Evolutionary conservation across 208 protist species (phyloP), one percentile per base, ranked within the genome.

Genomic region (Acanthamoeba divionensis): DNA sequence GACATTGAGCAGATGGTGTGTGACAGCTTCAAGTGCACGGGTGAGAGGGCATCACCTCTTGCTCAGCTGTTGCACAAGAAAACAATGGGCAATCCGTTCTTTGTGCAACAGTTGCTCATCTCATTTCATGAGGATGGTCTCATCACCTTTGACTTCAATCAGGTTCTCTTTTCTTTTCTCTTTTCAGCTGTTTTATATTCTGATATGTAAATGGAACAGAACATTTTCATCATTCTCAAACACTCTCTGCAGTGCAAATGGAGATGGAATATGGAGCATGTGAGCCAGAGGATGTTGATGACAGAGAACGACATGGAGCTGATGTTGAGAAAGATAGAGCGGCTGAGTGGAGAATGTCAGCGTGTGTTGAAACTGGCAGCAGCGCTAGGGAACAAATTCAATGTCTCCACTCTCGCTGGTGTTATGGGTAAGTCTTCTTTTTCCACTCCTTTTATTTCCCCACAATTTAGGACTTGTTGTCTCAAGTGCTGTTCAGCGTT

Each of bases 61-160:
- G 80, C 80, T 9, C 2, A 44, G 3, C 50, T 88, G 38, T 44
- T 88, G 38, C 38, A 73, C 31, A 44, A 88, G 55, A 65, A 71
- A 44, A 88, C 80, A 24, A 52, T 54, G 44, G 80, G 80, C 5
- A 88, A 88, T 38, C 80, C 80, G 24, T 88, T 88, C 57, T 88
- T 88, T 44, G 57, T 88, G 57, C 50, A 47, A 8, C 80, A 88
- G 80, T 62, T 88, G 12, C 80, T 88, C 2, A 36, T 26, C 18
- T 88, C 57, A 38, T 71, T 88, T 15, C 13, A 88, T 44, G 12
- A 0, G 18, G 80, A 88, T 0, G 57, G 57, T 26, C 80, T 88
- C 24, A 82, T 88, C 38, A 36, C n/a, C 18, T 88, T 88, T 29
- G 44, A 50, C 7, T 82, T 82, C 24, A n/a, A n/a, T n/a, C n/a